A percentile compares a stretch with the other conserved stretches of the same genome.
phyloP scores from a whole-genome alignment of 345 rosid species.

The Lagerstroemia speciosa region DNA sequence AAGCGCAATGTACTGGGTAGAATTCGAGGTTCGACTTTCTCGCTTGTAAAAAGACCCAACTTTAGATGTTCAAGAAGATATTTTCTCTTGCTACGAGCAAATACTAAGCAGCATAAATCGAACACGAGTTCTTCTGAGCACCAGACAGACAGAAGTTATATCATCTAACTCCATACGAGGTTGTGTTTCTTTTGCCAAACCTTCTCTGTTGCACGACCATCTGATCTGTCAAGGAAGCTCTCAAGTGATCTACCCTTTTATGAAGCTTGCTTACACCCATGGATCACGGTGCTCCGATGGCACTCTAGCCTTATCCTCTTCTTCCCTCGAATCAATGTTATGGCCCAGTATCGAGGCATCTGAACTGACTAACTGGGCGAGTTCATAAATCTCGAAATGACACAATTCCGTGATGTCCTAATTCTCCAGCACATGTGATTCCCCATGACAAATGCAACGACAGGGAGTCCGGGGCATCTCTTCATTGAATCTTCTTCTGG shows the following conservation, averaged over 20 bases:
- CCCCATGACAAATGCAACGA: neutral
- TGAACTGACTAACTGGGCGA: too few species aligned
- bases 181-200: neutral
- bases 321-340: too few species aligned
- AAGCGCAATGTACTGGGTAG: neutral
- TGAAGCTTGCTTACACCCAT: too few species aligned
- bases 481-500: neutral
- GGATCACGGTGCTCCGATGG: too few species aligned
- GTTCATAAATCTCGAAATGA: too few species aligned
- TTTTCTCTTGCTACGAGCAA: neutral
- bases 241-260: neutral
- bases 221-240: neutral
- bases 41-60: neutral
- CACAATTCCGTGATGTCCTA: neutral
- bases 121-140: neutral
- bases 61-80: neutral
- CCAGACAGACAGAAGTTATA: neutral
- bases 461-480: too few species aligned
- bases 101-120: neutral
- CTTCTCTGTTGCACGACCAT: neutral
- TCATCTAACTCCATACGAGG: neutral
- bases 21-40: neutral
- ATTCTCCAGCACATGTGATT: neutral
- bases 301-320: too few species aligned
- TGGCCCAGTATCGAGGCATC: too few species aligned